Evolutionary conservation across 2,329 filamentous ascomycete species (phyloP), one percentile per base, ranked within the genome.

Genomic region (Monilinia fructigena): DNA sequence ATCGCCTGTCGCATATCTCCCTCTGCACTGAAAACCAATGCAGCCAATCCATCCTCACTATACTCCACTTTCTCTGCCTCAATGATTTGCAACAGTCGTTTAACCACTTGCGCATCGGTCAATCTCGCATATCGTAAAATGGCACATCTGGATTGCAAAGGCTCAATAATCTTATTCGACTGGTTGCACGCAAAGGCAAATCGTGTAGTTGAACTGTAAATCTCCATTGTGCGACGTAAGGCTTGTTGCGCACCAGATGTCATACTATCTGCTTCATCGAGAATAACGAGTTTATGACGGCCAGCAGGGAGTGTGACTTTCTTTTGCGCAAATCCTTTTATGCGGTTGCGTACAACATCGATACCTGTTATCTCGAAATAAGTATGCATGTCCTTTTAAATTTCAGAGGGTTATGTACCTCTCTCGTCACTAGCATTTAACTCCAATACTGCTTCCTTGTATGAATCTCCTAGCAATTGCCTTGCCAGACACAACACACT

Each of bases 131-230:
- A 99, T 68, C 95, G 89, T 65, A 99, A 85, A 76, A 99, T 98
- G 26, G 95, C 95, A 77, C 95, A 99, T 74, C 95, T 88, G 23
- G 93, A 97, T 78, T 99, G 95, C 62, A 99, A 83, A n/a, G 95
- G 95, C 79, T 99, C 95, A 78, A 99, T 99, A 76, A 99, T 98
- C 80, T 98, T 99, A 82, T 98, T 99, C 69, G 91, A 95, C 81
- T 97, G 92, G 78, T 99, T 99, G 83, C 95, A 99, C 2, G 95
- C 95, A 75, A 99, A 99, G 0, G 95, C 95, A 76, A 99, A 99
- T 67, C 95, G 86, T 2, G 95, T 99, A 1, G 95, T 99, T 70
- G 93, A 89, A 53, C 92, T 96, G 81, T 98, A 98, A 62, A 98
- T 99, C 78, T 99, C 95, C 95, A 99, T 99, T 0, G 95, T 99